Evolutionary conservation across 1,139 yeast species (phyloP).

Genomic region (Candida sanyaensis): DNA sequence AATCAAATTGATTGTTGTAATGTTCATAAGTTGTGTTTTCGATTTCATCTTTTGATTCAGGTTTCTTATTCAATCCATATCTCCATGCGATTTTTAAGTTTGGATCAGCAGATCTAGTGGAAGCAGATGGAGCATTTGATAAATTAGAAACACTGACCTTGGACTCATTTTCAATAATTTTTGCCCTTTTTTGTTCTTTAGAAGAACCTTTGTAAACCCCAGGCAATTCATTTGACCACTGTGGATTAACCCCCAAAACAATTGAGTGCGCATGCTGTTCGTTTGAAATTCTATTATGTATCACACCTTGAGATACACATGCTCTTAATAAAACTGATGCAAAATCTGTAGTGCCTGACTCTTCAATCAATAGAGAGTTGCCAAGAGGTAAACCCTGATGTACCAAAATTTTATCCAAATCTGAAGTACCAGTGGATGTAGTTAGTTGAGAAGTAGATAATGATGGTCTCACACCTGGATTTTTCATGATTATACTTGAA

Average conservation of each 20-base stretch:
- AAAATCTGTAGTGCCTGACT: constrained; percentile 88
- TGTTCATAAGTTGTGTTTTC: constrained; percentile 39
- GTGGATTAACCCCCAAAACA: constrained; percentile 60
- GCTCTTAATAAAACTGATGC: constrained; percentile 69
- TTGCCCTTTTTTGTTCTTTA: constrained; percentile 64
- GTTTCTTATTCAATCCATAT: constrained; percentile 60
- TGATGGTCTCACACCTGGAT: constrained; percentile 76
- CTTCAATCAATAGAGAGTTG: constrained; percentile 68
- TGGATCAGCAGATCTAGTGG: constrained; percentile 24
- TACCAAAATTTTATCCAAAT: constrained; percentile 70
- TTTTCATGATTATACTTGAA: constrained; percentile 22
- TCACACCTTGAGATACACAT: constrained; percentile 78
- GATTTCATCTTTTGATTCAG: constrained; percentile 19
- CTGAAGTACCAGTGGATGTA: constrained; percentile 74
- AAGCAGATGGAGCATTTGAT: constrained; percentile 25
- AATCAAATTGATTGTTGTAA: constrained; percentile 73
- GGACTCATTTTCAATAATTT: constrained; percentile 57
- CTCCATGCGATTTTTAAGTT: constrained; percentile 89
- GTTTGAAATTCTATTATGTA: constrained; percentile 56
- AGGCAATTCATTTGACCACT: constrained; percentile 77
- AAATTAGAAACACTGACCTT: constrained; percentile 71
- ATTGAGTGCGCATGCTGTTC: constrained; percentile 56
- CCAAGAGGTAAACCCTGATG: constrained; percentile 92
- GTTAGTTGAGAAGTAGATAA: constrained; percentile 73
- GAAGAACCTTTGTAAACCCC: constrained; percentile 75